These are phyloP conservation scores for Apiospora aurea DNA, from an alignment of 2,329 filamentous ascomycete species.

Conservation along the genomic window DNA sequence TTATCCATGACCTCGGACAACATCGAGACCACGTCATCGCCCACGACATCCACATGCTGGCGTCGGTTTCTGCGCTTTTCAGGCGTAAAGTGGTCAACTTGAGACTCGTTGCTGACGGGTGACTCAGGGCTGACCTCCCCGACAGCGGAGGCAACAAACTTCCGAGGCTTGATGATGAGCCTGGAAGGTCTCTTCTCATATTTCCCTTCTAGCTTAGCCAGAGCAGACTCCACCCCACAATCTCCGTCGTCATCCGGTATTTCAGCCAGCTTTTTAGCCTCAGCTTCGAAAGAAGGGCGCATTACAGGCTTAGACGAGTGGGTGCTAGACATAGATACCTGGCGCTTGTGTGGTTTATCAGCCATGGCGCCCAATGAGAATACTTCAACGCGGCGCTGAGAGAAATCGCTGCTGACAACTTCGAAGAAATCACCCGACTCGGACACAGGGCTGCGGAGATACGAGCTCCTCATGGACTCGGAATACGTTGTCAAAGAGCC, in stretches of 20 bases:
- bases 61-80: constrained; percentile 56
- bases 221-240: constrained; percentile 89
- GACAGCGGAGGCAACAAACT: constrained; percentile 34
- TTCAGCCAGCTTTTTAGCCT: constrained; percentile 84
- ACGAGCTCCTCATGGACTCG: constrained; percentile 67
- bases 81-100: constrained; percentile 38
- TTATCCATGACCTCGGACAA: constrained; percentile 26
- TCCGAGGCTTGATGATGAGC: constrained; percentile 49
- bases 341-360: constrained; percentile 54
- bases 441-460: constrained; percentile 50
- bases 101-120: constrained; percentile 34
- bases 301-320: constrained; percentile 68
- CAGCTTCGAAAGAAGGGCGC: constrained; percentile 83
- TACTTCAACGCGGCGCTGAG: constrained; percentile 50
- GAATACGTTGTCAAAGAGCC: constrained; percentile 67
- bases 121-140: constrained; percentile 30
- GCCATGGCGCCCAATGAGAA: constrained; percentile 68
- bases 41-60: constrained; percentile 52
- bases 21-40: constrained; percentile 37
- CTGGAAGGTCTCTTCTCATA: constrained; percentile 64
- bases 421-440: constrained; percentile 53
- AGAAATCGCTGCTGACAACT: constrained; percentile 52
- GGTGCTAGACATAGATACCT: constrained; percentile 65
- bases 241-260: constrained; percentile 88
- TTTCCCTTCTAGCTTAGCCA: constrained; percentile 90